Base-by-base conservation (phyloP, 805 yeast genomes). In the Metschnikowia koreensis region DNA sequence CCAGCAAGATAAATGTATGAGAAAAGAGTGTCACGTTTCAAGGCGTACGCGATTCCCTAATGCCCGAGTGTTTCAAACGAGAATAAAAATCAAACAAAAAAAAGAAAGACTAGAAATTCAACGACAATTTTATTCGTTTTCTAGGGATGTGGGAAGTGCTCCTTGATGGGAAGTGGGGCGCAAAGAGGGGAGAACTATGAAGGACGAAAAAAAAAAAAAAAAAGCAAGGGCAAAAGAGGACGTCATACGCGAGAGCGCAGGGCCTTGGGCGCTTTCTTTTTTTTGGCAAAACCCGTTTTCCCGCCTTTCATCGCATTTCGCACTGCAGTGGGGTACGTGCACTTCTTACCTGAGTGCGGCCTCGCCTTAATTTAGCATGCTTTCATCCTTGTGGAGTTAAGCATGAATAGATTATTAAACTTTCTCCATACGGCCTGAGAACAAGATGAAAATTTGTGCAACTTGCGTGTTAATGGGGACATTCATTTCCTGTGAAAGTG, bases 101-200 rank as follows among this genome's bases (percentile, higher is more conserved):
- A 36, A 31, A 41, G 37, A 47, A 28, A 41, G 28, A 15, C 31
- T 15, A 44, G 34, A 5, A 29, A 29, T 22, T 22, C 4, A 22
- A 22, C 22, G 22, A 22, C 22, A 34, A 37, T 36, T 12, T 38
- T 15, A 29, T 37, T 29, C 39, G 46, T 16, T 36, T 36, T 45
- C 38, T 40, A 22, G 40, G 48, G 46, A 33, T 17, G 43, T n/a
- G 44, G 50, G 47, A 34, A 40, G 39, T 11, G 53, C 10, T 38
- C 40, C 44, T 34, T 41, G 36, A 22, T 36, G 43, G 52, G 44
- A 42, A 42, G 52, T 43, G 48, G 48, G 31, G 48, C 28, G 45
- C 42, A 29, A 45, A 41, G 52, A 34, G 47, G 47, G 50, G 52
- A 26, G 49, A 31, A 37, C n/a, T 28, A 16, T 15, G 31, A 12